These are phyloP conservation scores for Gossypium longicalyx DNA, from an alignment of 345 rosid species.

Conservation along the genomic window DNA sequence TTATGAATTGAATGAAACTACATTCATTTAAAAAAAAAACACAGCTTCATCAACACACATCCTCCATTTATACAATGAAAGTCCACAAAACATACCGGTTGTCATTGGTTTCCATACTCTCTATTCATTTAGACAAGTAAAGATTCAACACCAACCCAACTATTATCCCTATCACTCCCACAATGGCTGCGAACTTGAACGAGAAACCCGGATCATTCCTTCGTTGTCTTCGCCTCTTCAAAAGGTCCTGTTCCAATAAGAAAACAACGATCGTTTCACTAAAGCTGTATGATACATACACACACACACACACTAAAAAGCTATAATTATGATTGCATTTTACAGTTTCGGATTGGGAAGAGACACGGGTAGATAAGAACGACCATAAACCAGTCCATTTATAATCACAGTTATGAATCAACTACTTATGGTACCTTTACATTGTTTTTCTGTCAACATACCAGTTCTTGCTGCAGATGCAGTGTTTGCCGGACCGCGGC, in stretches of 20 bases:
- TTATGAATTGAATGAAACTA: conserved; percentile 15
- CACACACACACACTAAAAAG: not conserved
- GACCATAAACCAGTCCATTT: not conserved
- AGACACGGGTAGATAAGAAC: not conserved
- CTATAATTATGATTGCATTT: not conserved
- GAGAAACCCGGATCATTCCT: conserved; percentile 58
- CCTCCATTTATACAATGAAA: conserved; percentile 28
- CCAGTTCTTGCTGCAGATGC: conserved; percentile 85
- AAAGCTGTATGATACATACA: not conserved
- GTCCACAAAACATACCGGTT: not conserved
- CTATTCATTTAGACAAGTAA: conserved; percentile 39
- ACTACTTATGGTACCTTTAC: not conserved
- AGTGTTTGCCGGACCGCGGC: conserved; percentile 64
- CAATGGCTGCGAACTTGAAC: conserved; percentile 59
- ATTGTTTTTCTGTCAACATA: conserved; percentile 12
- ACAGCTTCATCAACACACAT: conserved; percentile 18
- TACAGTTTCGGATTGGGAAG: not conserved
- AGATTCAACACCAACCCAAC: conserved; percentile 73
- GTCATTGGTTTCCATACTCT: not conserved
- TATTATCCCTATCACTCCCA: conserved; percentile 75
- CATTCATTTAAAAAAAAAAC: not conserved
- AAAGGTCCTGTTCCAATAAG: conserved; percentile 42
- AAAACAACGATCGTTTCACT: not conserved
- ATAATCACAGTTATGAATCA: not conserved
- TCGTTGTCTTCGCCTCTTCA: conserved; percentile 59